Evolutionary conservation across 23 red algal species (phyloP), one percentile per base, ranked within the genome.

Genomic region (Cyanidioschyzon merolae): DNA sequence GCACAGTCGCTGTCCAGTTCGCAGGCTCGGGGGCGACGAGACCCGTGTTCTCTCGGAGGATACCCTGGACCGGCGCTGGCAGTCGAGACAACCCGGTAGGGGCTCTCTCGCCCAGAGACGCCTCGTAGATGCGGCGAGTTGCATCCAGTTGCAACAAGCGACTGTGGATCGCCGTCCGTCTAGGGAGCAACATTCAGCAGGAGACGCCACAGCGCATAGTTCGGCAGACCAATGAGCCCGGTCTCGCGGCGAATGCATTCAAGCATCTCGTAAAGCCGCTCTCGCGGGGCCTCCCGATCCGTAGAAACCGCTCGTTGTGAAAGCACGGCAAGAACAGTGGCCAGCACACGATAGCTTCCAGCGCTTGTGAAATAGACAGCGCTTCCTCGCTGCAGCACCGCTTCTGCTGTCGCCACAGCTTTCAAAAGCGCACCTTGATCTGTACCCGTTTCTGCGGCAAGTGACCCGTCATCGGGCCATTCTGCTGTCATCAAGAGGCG

Each of bases 341-440:
- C 45, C 45, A 54, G 21, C 7, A 54, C 45, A 32, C 63, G 63
- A 35, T 17, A 71, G 32, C 63, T 71, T 3, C 63, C 63, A 35
- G 63, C 63, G 29, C 63, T 71, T 7, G 63, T 71, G n/a, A 71
- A 7, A 27, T 71, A 71, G 7, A 71, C 63, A 25, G 63, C 63
- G 32, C 32, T 25, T 25, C 63, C 63, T 7, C 21, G 63, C 12
- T 27, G 63, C 32, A 71, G 21, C 63, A 71, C 63, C 12, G 21
- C n/a, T 27, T 71, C 63, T 25, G n/a, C 21, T 3, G 29, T 15
- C 3, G 12, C n/a, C 32, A 71, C 30, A 3, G 63, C 63, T 27
- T 71, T 25, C 32, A 71, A 15, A 3, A 71, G 30, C 21, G 45
- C 45, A 7, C 21, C 45, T 7, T 21, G 45, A 15, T 54, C 45